phyloP scores from a whole-genome alignment of 176 grass and related monocot genomes.

The sorghum (Sorghum bicolor) region DNA sequence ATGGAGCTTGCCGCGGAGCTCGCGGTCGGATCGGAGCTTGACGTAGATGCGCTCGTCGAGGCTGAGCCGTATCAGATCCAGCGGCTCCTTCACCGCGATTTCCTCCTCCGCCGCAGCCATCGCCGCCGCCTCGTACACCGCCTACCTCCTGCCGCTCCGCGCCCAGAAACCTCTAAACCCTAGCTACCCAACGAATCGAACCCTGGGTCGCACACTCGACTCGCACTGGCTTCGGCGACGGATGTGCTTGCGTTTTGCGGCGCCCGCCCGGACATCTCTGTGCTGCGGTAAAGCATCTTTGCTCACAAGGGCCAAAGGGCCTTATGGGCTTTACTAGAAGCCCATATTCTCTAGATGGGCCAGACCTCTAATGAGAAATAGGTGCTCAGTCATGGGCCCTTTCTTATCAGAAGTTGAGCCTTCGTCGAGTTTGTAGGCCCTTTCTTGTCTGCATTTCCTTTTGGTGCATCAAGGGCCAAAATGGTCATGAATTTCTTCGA shows the following conservation, averaged over 20 bases:
- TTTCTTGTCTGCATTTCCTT: not conserved
- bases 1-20: slow-evolving; percentile 98
- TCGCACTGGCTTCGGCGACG: slow-evolving; percentile 12
- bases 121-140: not conserved
- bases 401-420: not conserved
- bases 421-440: not conserved
- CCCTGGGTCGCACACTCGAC: not conserved
- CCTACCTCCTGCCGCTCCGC: not conserved
- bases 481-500: not conserved
- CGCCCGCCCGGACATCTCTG: not conserved
- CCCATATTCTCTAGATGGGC: not conserved
- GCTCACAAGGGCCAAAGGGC: not conserved
- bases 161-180: slow-evolving; percentile 32
- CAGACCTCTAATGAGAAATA: not conserved
- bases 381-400: not conserved
- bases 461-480: not conserved
- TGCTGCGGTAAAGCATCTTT: not conserved
- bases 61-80: slow-evolving; percentile 98
- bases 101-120: slow-evolving; percentile 78
- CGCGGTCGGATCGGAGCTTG: slow-evolving; percentile 93
- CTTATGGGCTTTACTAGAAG: not conserved
- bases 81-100: slow-evolving; percentile 91
- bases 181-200: slow-evolving; percentile 28
- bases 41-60: slow-evolving; percentile 99
- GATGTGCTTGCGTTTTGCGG: slow-evolving; percentile 3